Evolutionary conservation across 2,329 filamentous ascomycete species (phyloP).

Genomic region (Fusarium sp.): DNA sequence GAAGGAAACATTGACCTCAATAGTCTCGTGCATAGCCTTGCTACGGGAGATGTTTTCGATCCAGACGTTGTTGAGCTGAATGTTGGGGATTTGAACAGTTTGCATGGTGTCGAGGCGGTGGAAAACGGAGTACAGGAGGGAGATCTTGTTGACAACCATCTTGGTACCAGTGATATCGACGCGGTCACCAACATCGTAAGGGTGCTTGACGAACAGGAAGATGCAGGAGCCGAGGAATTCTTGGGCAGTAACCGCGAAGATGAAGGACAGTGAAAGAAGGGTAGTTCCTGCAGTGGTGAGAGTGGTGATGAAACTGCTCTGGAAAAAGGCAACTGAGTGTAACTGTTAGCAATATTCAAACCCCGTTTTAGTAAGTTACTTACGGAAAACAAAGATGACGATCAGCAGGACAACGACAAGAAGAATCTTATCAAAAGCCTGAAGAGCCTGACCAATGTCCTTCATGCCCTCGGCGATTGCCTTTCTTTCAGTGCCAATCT

Average conservation of each 20-base stretch:
- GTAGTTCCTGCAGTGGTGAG: constrained; percentile 92
- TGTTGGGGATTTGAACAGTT: constrained; percentile 85
- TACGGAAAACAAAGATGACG: constrained; percentile 84
- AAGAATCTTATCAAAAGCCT: constrained; percentile 88
- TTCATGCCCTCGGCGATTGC: constrained; percentile 94
- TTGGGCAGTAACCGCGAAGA: constrained; percentile 91
- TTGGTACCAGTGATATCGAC: constrained; percentile 81
- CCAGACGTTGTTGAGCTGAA: constrained; percentile 91
- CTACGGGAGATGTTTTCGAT: constrained; percentile 94
- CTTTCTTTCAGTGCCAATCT: constrained; percentile 88
- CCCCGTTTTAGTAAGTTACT: constrained; percentile 49
- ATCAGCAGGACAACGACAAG: constrained; percentile 84
- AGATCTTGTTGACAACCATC: constrained; percentile 92
- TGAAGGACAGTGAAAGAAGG: constrained; percentile 94
- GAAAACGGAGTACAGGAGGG: constrained; percentile 92
- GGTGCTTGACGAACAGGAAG: constrained; percentile 98
- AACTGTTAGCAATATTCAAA: constrained; percentile 22
- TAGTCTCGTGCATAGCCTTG: constrained; percentile 89
- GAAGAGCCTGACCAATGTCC: constrained; percentile 94
- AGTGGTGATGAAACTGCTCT: constrained; percentile 85
- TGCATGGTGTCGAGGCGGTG: constrained; percentile 86
- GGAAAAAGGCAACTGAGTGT: constrained; percentile 81
- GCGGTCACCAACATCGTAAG: constrained; percentile 94
- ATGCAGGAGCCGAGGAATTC: constrained; percentile 99
- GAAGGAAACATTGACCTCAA: constrained; percentile 84